Evolutionary conservation across 2,329 filamentous ascomycete genomes (phyloP).

Genomic region (Salinomyces thailandicus): DNA sequence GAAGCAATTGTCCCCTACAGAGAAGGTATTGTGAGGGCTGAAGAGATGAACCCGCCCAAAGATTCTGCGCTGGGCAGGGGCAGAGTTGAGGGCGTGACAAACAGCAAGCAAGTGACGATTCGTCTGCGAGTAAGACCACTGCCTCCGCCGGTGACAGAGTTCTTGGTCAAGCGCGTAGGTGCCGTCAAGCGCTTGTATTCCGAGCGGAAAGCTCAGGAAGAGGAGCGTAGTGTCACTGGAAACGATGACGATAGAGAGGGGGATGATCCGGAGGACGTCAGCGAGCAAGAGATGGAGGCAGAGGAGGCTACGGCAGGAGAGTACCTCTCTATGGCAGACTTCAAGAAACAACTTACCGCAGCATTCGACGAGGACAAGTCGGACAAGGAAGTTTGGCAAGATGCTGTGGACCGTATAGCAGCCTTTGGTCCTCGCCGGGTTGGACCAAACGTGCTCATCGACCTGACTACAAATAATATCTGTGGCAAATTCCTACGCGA

Average conservation of each 20-base stretch:
- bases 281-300: conserved; percentile 36
- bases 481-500: conserved; percentile 49
- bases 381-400: conserved; percentile 65
- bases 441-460: conserved; percentile 83
- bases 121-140: conserved; percentile 68
- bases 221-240: conserved; percentile 29
- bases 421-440: conserved; percentile 78
- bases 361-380: conserved; percentile 62
- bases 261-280: conserved; percentile 25
- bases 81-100: conserved; percentile 61
- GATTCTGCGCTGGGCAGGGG: conserved; percentile 82
- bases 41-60: conserved; percentile 84
- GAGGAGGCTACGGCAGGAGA: conserved; percentile 45
- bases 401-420: conserved; percentile 67
- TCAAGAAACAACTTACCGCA: conserved; percentile 60
- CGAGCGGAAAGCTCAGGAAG: conserved; percentile 49
- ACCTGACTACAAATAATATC: conserved; percentile 61
- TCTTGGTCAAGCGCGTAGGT: conserved; percentile 67
- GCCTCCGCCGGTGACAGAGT: conserved; percentile 68
- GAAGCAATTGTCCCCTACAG: conserved; percentile 92
- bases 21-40: conserved; percentile 72
- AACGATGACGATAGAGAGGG: conserved; percentile 31
- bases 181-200: conserved; percentile 72
- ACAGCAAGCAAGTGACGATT: conserved; percentile 76
- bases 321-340: conserved; percentile 60